A percentile compares a stretch with the other conserved stretches of the same genome.
Conservation (phyloP, 345 rosid genomes). For the Populus ilicifolia region DNA sequence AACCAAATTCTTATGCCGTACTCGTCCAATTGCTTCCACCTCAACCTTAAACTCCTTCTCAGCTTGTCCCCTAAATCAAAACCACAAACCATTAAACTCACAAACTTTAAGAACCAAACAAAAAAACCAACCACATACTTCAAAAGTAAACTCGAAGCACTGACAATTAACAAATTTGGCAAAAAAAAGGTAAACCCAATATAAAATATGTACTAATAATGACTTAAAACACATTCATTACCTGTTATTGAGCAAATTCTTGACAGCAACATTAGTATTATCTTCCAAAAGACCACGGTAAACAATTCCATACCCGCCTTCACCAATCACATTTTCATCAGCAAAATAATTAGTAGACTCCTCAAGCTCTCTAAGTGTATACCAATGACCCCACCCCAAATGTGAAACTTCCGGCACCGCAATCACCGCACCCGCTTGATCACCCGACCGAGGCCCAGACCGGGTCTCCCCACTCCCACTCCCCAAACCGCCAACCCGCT, state of each 20-base stretch:
- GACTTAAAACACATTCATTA: slow-evolving; percentile 5
- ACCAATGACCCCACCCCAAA: slow-evolving; percentile 99
- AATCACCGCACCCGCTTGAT: slow-evolving; percentile 33
- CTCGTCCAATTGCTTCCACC: slow-evolving; percentile 95
- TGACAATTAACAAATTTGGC: neutral
- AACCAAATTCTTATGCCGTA: slow-evolving; percentile 93
- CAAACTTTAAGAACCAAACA: neutral
- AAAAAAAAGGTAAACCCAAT: too few species aligned
- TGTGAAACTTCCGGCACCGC: slow-evolving; percentile 89
- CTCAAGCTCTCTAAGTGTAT: slow-evolving; percentile 88
- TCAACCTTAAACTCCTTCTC: slow-evolving; percentile 97
- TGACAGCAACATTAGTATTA: slow-evolving; percentile 65
- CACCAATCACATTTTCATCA: slow-evolving; percentile 83
- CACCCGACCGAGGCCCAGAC: slow-evolving; percentile 41
- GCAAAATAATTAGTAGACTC: slow-evolving; percentile 65
- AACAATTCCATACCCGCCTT: slow-evolving; percentile 97
- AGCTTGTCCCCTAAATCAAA: slow-evolving; percentile 69
- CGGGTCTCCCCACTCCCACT: slow-evolving; percentile 49
- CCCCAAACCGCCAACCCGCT: slow-evolving; percentile 48
- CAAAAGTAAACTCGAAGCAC: slow-evolving; percentile 1
- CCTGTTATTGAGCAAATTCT: slow-evolving; percentile 89
- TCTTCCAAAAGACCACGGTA: slow-evolving; percentile 72
- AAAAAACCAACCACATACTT: neutral
- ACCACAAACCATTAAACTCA: neutral
- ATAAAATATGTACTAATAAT: neutral